Conservation (phyloP, 257 asterid species). For the Solanum gracilifrons region DNA sequence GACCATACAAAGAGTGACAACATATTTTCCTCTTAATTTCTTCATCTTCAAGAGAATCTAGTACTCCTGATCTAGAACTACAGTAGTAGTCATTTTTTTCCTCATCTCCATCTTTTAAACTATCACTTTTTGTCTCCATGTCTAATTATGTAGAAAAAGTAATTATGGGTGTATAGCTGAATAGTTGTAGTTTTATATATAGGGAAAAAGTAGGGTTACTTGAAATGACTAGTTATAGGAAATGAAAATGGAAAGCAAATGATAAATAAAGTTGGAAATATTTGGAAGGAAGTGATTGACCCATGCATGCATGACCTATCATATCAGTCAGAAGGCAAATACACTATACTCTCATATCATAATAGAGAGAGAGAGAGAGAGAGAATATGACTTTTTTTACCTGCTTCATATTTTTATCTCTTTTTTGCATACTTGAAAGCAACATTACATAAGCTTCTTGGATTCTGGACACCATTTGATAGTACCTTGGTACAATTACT, state of each 20-base stretch:
- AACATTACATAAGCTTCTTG: constrained; percentile 1
- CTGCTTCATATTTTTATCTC: neutral
- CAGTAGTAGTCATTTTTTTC: neutral
- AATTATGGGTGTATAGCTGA: neutral
- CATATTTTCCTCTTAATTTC: constrained; percentile 3
- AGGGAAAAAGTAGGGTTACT: neutral
- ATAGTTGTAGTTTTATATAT: neutral
- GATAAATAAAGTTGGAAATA: neutral
- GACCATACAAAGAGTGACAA: constrained; percentile 6
- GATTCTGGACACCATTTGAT: neutral
- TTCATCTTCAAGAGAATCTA: neutral
- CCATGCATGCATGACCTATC: constrained; percentile 3
- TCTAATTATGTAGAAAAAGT: neutral
- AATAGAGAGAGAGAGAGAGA: neutral
- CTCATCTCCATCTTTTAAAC: neutral
- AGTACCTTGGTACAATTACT: neutral
- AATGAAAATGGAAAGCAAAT: neutral
- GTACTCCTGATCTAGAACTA: neutral
- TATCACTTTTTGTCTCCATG: neutral
- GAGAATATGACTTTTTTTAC: neutral
- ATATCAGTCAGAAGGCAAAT: neutral
- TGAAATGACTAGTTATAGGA: neutral
- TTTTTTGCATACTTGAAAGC: neutral
- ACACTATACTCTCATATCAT: neutral
- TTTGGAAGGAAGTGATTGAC: constrained; percentile 1